A percentile compares a stretch with the other conserved stretches of the same genome.
Evolutionary conservation across 2,329 filamentous ascomycete species (phyloP).

Genomic region (Xylariaceae sp.): DNA sequence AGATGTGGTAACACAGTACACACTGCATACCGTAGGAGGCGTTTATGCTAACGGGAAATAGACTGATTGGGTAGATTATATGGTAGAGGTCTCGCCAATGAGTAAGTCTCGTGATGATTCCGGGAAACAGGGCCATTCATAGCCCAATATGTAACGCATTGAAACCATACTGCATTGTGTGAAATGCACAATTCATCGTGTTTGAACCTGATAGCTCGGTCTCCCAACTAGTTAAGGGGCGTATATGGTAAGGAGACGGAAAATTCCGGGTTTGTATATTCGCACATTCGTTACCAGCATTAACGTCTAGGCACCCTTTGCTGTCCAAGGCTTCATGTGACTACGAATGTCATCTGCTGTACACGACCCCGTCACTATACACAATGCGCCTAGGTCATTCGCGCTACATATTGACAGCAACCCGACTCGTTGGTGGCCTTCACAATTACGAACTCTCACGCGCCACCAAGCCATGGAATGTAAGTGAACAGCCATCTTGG

Average conservation of each 20-base stretch:
- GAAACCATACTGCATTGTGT: background rate
- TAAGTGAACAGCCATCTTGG: background rate
- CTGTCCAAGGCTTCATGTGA: background rate
- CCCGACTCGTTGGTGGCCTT: background rate
- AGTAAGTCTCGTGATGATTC: conserved; percentile 6
- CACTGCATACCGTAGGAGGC: conserved; percentile 11
- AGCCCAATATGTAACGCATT: background rate
- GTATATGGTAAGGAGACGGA: background rate
- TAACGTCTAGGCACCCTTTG: background rate
- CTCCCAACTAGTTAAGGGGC: background rate
- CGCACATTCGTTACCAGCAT: background rate
- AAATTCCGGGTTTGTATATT: background rate
- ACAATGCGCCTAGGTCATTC: background rate
- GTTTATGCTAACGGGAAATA: conserved; percentile 1
- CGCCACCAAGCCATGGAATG: background rate
- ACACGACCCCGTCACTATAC: background rate
- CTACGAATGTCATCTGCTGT: background rate
- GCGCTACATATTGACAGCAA: background rate
- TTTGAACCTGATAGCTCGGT: background rate
- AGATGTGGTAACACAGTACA: conserved; percentile 10
- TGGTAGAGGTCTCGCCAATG: background rate
- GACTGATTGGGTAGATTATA: background rate
- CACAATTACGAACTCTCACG: background rate
- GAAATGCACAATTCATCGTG: background rate
- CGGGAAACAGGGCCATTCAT: background rate